These are phyloP conservation scores for Simplicillium sp. DNA, from an alignment of 2,329 filamentous ascomycete species.

Conservation along the genomic window DNA sequence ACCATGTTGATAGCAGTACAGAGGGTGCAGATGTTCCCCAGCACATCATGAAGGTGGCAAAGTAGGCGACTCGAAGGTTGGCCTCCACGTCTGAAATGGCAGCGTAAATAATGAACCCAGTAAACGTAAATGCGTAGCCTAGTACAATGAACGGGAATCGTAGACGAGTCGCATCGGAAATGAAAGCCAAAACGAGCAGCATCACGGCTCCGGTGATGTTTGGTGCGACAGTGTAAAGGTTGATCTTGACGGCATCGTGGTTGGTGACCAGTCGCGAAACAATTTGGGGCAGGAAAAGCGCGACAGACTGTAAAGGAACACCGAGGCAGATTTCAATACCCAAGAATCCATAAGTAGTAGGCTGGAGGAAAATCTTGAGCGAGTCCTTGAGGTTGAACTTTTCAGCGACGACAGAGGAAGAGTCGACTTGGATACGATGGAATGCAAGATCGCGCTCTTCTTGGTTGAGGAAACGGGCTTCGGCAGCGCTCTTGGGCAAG, in stretches of 20 bases:
- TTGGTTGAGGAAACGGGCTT: conserved; percentile 55
- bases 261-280: conserved; percentile 35
- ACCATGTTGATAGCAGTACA: conserved; percentile 56
- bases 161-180: conserved; percentile 55
- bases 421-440: conserved; percentile 67
- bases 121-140: conserved; percentile 65
- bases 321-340: conserved; percentile 50
- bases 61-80: conserved; percentile 60
- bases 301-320: conserved; percentile 46
- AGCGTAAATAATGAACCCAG: conserved; percentile 71
- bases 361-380: conserved; percentile 39
- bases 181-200: conserved; percentile 63
- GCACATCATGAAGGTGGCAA: conserved; percentile 73
- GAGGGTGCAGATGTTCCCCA: conserved; percentile 70
- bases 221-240: conserved; percentile 73
- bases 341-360: conserved; percentile 38
- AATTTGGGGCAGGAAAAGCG: conserved; percentile 46
- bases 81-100: conserved; percentile 53
- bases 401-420: conserved; percentile 51
- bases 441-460: conserved; percentile 61
- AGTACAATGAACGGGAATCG: conserved; percentile 67
- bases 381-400: conserved; percentile 40
- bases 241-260: conserved; percentile 46
- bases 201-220: conserved; percentile 67
- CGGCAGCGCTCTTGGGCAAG: conserved; percentile 53